These are phyloP conservation scores for Arachis hypogaea DNA, from an alignment of 306 rosid species.

Conservation along the genomic window DNA sequence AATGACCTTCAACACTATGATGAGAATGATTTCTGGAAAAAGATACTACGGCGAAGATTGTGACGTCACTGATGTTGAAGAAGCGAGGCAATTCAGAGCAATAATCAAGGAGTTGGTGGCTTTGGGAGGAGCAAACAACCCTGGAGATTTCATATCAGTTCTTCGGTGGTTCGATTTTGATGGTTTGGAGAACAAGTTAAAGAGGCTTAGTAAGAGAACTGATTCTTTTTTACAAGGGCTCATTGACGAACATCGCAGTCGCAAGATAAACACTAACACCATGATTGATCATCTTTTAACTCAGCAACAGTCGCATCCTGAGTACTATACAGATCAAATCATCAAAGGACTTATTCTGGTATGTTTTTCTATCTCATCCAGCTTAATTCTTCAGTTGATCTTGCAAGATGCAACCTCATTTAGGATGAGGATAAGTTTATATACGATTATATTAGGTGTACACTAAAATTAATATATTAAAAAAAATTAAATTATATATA, in stretches of 20 bases:
- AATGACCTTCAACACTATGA: constrained; percentile 53
- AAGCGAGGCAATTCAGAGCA: constrained; percentile 43
- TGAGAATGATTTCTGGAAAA: constrained; percentile 67
- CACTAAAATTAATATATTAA: too few species aligned
- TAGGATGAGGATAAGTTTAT: too few species aligned
- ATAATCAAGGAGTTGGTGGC: constrained; percentile 7
- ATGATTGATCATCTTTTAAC: not conserved
- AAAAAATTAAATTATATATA: too few species aligned
- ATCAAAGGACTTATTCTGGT: constrained; percentile 61
- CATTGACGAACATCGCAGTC: constrained; percentile 51
- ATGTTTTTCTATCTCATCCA: not conserved
- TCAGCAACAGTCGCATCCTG: constrained; percentile 32
- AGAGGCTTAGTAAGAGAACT: constrained; percentile 21
- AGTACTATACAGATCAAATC: constrained; percentile 46
- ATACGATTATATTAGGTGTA: too few species aligned
- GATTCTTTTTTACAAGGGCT: constrained; percentile 55
- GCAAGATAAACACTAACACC: not conserved
- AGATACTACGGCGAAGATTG: constrained; percentile 51
- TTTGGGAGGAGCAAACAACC: constrained; percentile 40
- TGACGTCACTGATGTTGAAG: constrained; percentile 44
- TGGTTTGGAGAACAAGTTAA: constrained; percentile 36
- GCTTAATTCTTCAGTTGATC: too few species aligned
- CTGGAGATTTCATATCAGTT: constrained; percentile 47
- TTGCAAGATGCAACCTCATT: too few species aligned
- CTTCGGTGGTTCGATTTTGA: constrained; percentile 47